Conservation (phyloP, 805 yeast genomes). For the Priceomyces carsonii region DNA sequence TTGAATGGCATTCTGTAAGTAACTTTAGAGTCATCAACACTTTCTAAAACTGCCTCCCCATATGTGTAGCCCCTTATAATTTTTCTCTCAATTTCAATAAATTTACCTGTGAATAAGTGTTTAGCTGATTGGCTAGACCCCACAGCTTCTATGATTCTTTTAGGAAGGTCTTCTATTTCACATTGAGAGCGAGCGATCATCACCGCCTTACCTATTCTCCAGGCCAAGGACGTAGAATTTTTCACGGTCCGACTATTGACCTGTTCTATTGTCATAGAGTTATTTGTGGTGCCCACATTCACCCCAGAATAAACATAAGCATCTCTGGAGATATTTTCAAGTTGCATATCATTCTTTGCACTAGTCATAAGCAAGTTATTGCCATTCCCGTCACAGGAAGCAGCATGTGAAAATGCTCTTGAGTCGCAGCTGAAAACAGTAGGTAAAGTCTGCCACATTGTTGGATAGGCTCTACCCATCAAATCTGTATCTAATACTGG, state of each 20-base stretch:
- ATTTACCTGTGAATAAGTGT: slow-evolving; percentile 39
- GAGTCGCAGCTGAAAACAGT: slow-evolving; percentile 18
- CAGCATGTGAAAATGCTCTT: slow-evolving; percentile 24
- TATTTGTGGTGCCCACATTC: slow-evolving; percentile 37
- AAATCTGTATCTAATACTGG: slow-evolving; percentile 40
- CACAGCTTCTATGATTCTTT: slow-evolving; percentile 36
- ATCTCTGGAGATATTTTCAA: slow-evolving; percentile 43
- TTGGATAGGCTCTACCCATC: slow-evolving; percentile 48
- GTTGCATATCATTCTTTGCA: slow-evolving; percentile 27
- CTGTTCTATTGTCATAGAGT: slow-evolving; percentile 30
- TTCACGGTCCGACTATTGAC: slow-evolving; percentile 27
- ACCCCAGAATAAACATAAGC: slow-evolving; percentile 44
- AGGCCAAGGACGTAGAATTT: slow-evolving; percentile 39
- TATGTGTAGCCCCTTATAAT: slow-evolving; percentile 44
- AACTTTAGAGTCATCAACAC: slow-evolving; percentile 9
- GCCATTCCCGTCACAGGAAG: slow-evolving; percentile 42
- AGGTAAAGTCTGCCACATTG: slow-evolving; percentile 42
- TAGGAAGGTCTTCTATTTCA: slow-evolving; percentile 25
- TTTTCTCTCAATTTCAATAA: slow-evolving; percentile 42
- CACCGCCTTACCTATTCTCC: slow-evolving; percentile 51
- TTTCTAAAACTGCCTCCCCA: slow-evolving; percentile 45
- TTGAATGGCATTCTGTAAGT: slow-evolving; percentile 42
- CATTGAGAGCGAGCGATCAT: slow-evolving; percentile 34
- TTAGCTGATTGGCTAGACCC: slow-evolving; percentile 30
- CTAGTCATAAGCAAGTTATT: slow-evolving; percentile 32